Base-by-base conservation (phyloP, 176 grass and related monocot genomes). In the Secale cereale region DNA sequence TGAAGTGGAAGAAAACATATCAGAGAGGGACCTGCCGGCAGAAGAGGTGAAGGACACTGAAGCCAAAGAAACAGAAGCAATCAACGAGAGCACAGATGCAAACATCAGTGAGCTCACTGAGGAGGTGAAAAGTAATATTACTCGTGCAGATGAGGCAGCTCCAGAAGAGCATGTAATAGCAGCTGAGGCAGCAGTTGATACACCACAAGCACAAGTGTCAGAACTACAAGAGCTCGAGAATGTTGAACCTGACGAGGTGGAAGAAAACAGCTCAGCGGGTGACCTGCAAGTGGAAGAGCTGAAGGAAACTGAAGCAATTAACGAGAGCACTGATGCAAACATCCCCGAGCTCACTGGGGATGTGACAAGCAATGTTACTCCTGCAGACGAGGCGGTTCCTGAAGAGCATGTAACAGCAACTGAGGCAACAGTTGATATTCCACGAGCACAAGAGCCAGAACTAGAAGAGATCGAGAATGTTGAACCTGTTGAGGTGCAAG, bases 51-150 rank as follows among this genome's bases (percentile, higher is more conserved):
- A 41, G 17, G 70, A 31, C 39, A 37, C 11, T 76, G n/a, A 83
- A 71, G 81, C 48, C 36, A 70, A 52, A 37, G 74, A 29, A 39
- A 52, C 46, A 78, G 72, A 88, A 82, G 64, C 22, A 61, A 43
- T 60, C 63, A 12, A 59, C 14, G 72, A 61, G 2, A 87, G 50
- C 80, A 67, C 15, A 60, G 52, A 45, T 46, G 36, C 27, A 69
- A 45, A 16, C 29, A 17, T 60, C 39, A 83, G 14, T 7, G 50
- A 88, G 11, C 27, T 48, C 27, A 50, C 10, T 35, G 63, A 78
- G 28, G 64, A 83, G 35, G 15, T 29, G 23, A 29, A 79, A 62
- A 64, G 59, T 14, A 64, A 79, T 29, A 36, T 28, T 40, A 23
- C 36, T 64, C 22, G 29, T 79, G 8, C 22, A 39, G 77, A 64